Base-by-base conservation (phyloP, 345 rosid genomes). In the Kernera saxatilis region DNA sequence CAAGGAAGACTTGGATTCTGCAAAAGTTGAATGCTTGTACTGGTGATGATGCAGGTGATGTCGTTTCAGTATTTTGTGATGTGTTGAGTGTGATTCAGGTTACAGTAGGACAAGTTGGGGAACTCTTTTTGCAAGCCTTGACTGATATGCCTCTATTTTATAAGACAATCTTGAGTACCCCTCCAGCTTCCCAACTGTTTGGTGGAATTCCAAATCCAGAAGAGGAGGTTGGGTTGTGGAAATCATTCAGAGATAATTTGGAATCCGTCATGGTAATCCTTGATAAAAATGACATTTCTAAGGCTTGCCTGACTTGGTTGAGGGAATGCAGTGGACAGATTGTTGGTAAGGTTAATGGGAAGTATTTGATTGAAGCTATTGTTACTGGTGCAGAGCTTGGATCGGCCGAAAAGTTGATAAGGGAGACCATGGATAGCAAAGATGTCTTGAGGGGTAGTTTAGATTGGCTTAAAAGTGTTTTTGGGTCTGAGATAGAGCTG, bases 181-280 rank as follows among this genome's bases (percentile, higher is more conserved):
- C 99, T 37, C 99, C 99, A 22, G 93, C 89, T 21, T 92, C 97
- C 27, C 99, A 94, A 61, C 59, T 94, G 84, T 92, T 87, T 19
- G 98, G 99, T 39, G 98, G 98, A 58, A 94, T 94, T 69, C 98
- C 98, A 3, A 85, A 87, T 78, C 99, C 97, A 0, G 96, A 89
- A 35, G 92, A 87, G 77, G 98, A 94, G 88, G 81, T 94, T 64
- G 85, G 82, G 67, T 69, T 90, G 88, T 94, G 99, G 99, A 89
- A 82, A 60, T 82, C 78, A 2, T 89, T 89, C 66, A 84, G 98
- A 79, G 98, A 94, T 81, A 84, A 70, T 40, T 77, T 94, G 44
- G 98, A 91, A 70, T 79, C 86, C 5, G 74, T 76, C 19, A 87
- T 80, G 84, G 78, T 82, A 5, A 71, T 80, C 30, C 84, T 92